Percentiles rank a stretch among this genome's conserved stretches.
These are phyloP conservation scores for Plasmodium ovale DNA, from an alignment of 169 alveolate genomes.

Conservation along the genomic window DNA sequence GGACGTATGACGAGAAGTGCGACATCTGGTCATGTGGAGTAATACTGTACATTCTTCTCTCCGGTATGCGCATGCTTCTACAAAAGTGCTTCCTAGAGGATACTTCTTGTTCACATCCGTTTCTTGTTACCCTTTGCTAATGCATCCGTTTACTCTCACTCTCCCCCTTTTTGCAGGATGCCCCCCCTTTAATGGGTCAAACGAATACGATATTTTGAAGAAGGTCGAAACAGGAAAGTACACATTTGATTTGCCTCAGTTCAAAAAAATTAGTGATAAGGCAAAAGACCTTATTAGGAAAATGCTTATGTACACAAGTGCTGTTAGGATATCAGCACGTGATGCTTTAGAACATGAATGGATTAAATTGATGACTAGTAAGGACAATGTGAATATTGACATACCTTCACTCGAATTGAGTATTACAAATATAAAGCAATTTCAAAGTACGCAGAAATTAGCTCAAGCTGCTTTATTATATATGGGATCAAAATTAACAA, in stretches of 20 bases:
- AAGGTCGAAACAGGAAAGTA: slow-evolving; percentile 91
- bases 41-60: slow-evolving; percentile 89
- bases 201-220: slow-evolving; percentile 90
- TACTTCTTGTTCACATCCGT: neutral
- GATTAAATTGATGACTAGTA: slow-evolving; percentile 87
- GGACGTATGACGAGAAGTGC: slow-evolving; percentile 92
- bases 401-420: slow-evolving; percentile 86
- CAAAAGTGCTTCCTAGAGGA: neutral
- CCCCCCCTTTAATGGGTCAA: slow-evolving; percentile 93
- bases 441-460: slow-evolving; percentile 91
- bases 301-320: slow-evolving; percentile 90
- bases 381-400: slow-evolving; percentile 78
- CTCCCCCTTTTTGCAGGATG: slow-evolving; percentile 81
- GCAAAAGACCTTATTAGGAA: slow-evolving; percentile 91
- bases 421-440: slow-evolving; percentile 87
- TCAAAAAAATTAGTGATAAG: slow-evolving; percentile 89
- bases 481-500: slow-evolving; percentile 92
- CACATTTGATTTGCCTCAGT: slow-evolving; percentile 85
- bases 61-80: slow-evolving; percentile 75
- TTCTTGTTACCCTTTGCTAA: neutral
- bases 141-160: neutral
- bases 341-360: slow-evolving; percentile 90
- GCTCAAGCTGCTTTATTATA: slow-evolving; percentile 93
- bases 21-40: slow-evolving; percentile 94
- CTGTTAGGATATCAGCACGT: slow-evolving; percentile 89